These are phyloP conservation scores for Cinchona pubescens DNA, from an alignment of 257 asterid species.

Conservation along the genomic window DNA sequence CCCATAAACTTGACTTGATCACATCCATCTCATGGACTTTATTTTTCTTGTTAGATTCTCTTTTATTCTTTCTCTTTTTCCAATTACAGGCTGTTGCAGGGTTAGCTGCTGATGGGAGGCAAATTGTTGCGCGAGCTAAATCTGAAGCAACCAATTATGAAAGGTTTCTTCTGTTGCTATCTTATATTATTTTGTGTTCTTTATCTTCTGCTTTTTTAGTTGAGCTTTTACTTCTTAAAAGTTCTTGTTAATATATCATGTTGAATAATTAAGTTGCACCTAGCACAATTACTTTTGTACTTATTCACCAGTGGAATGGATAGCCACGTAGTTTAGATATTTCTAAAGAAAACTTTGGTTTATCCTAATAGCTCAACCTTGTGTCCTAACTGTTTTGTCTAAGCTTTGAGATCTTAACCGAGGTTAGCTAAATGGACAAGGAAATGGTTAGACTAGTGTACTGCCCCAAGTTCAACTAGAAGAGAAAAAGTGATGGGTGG, in stretches of 20 bases:
- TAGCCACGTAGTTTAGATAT: not conserved
- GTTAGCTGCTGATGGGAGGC: slow-evolving; percentile 92
- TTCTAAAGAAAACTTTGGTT: not conserved
- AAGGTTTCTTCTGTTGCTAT: slow-evolving; percentile 38
- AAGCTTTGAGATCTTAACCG: not conserved
- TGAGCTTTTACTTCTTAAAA: not conserved
- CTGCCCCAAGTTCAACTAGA: not conserved
- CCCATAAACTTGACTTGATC: not conserved
- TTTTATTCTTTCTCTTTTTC: slow-evolving; percentile 17
- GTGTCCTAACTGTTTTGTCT: not conserved
- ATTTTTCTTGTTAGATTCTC: not conserved
- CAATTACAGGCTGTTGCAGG: slow-evolving; percentile 78
- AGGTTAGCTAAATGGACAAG: not conserved
- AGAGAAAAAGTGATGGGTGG: not conserved
- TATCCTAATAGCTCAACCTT: not conserved
- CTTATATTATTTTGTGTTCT: not conserved
- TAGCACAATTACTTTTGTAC: not conserved
- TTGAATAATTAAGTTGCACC: not conserved
- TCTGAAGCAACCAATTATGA: slow-evolving; percentile 81
- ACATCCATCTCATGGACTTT: not conserved
- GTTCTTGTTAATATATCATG: not conserved
- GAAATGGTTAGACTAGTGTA: not conserved
- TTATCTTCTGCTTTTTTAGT: not conserved
- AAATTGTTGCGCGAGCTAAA: slow-evolving; percentile 81
- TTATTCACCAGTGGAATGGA: not conserved